Percentiles rank a stretch among this genome's conserved stretches.
These are phyloP conservation scores for Apiotrichum sp. DNA, from an alignment of 1,284 basidiomycete species.

Conservation along the genomic window DNA sequence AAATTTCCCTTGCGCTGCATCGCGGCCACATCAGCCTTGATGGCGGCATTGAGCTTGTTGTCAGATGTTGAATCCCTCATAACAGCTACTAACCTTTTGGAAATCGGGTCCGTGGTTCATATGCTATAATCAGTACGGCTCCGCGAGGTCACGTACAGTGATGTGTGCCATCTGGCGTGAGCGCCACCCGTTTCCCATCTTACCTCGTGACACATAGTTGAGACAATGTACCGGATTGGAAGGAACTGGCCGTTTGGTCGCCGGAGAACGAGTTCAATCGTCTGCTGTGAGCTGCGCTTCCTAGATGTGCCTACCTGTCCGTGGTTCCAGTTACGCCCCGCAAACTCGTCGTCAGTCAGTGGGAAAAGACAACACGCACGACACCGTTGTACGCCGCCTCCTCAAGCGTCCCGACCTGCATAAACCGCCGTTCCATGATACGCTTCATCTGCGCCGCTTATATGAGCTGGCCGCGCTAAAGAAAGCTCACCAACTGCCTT, in stretches of 20 bases:
- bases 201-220: constrained; percentile 47
- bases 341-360: constrained; percentile 25
- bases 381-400: constrained; percentile 44
- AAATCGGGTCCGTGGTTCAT: constrained; percentile 47
- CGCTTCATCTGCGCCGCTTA: constrained; percentile 37
- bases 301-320: constrained; percentile 34
- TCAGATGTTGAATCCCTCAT: not conserved
- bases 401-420: constrained; percentile 42
- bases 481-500: constrained; percentile 39
- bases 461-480: not conserved
- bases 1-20: constrained; percentile 41
- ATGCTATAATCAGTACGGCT: constrained; percentile 25
- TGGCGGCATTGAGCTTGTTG: constrained; percentile 36
- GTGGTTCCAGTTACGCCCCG: constrained; percentile 47
- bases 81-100: constrained; percentile 26
- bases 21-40: constrained; percentile 36
- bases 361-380: constrained; percentile 18
- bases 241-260: constrained; percentile 40
- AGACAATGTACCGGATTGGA: constrained; percentile 39
- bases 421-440: constrained; percentile 42
- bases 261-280: constrained; percentile 47
- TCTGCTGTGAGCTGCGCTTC: constrained; percentile 1
- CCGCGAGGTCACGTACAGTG: constrained; percentile 18
- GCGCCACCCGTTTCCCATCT: not conserved
- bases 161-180: constrained; percentile 44